Evolutionary conservation across 1,284 basidiomycete species (phyloP).

Genomic region (Sporisorium scitamineum): DNA sequence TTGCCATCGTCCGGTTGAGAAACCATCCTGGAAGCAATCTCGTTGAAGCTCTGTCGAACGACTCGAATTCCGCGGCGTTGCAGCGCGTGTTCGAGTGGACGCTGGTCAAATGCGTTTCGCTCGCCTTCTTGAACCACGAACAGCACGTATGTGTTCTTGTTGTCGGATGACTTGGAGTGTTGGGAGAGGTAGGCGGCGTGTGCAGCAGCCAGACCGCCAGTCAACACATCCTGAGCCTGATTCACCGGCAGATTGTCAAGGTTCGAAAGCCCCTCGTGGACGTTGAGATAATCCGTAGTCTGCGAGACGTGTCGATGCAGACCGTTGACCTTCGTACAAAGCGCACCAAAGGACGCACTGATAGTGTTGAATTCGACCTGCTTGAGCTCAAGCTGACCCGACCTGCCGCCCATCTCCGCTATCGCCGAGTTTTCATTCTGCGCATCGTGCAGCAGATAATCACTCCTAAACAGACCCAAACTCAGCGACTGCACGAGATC

Average conservation of each 20-base stretch:
- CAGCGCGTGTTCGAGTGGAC: conserved; percentile 86
- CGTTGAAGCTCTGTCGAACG: conserved; percentile 50
- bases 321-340: conserved; percentile 80
- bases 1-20: conserved; percentile 2
- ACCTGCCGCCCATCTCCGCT: conserved; percentile 22
- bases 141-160: conserved; percentile 73
- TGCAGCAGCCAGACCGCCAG: conserved; percentile 81
- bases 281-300: conserved; percentile 40
- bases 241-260: conserved; percentile 80
- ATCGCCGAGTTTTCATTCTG: neutral
- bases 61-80: conserved; percentile 72
- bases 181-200: conserved; percentile 78
- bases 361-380: conserved; percentile 99
- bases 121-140: conserved; percentile 91
- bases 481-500: conserved; percentile 77
- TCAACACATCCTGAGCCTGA: conserved; percentile 78
- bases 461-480: conserved; percentile 92
- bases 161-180: neutral
- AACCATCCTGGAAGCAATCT: conserved; percentile 32
- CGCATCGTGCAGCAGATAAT: conserved; percentile 86
- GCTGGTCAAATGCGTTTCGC: conserved; percentile 96
- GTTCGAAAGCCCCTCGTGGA: conserved; percentile 76
- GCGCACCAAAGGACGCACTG: conserved; percentile 86
- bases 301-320: conserved; percentile 75
- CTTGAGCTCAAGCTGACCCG: conserved; percentile 75